phyloP scores from a whole-genome alignment of 2,329 filamentous ascomycete genomes.

The Epichloe sp. region DNA sequence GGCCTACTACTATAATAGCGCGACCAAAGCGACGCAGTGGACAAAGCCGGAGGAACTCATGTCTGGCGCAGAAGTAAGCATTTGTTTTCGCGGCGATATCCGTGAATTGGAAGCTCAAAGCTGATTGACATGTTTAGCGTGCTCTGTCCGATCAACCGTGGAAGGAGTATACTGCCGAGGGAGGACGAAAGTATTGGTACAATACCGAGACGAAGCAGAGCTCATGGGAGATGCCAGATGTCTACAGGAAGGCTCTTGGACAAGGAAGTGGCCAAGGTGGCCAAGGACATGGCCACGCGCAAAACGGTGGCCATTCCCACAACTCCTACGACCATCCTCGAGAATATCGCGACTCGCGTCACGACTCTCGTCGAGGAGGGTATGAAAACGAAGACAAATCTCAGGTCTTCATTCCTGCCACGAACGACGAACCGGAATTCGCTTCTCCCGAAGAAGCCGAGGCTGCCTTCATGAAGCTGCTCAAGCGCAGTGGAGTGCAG shows the following conservation, averaged over 20 bases:
- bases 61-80: conserved; percentile 61
- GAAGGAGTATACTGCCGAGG: conserved; percentile 82
- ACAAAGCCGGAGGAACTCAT: conserved; percentile 84
- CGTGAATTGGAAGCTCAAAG: too few species aligned
- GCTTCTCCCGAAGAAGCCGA: conserved; percentile 76
- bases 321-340: conserved; percentile 25
- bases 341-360: conserved; percentile 26
- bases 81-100: not conserved
- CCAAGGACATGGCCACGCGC: conserved; percentile 23
- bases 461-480: conserved; percentile 79
- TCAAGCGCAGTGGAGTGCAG: conserved; percentile 74
- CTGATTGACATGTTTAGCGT: conserved; percentile 37
- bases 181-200: conserved; percentile 89
- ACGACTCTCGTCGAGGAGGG: conserved; percentile 45
- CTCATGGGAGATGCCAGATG: conserved; percentile 87
- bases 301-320: conserved; percentile 26
- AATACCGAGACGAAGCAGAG: conserved; percentile 86
- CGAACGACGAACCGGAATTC: conserved; percentile 64
- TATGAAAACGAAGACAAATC: conserved; percentile 42
- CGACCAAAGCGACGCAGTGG: conserved; percentile 86
- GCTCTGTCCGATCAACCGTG: conserved; percentile 73
- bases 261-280: not conserved
- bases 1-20: conserved; percentile 79
- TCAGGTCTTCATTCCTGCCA: conserved; percentile 49
- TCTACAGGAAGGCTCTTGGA: conserved; percentile 62